A percentile compares a stretch with the other conserved stretches of the same genome.
These are phyloP conservation scores for Erodium maritimum DNA, from an alignment of 345 rosid genomes.

Conservation along the genomic window DNA sequence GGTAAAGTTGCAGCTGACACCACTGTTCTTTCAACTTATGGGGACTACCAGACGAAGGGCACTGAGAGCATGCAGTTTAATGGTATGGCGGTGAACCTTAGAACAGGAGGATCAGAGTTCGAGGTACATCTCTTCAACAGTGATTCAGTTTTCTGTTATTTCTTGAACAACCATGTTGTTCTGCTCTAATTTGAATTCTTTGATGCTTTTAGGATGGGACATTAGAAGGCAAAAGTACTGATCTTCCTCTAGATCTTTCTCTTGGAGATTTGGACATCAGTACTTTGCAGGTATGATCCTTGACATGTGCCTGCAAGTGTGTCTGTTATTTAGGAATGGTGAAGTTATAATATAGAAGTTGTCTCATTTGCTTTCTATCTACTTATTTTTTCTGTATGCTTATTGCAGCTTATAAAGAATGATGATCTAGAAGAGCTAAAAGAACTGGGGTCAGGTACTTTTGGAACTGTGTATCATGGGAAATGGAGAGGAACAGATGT, in stretches of 20 bases:
- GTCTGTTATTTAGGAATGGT: background rate
- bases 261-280: conserved; percentile 44
- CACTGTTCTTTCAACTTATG: conserved; percentile 15
- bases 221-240: conserved; percentile 31
- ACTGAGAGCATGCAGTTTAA: conserved; percentile 13
- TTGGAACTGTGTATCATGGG: conserved; percentile 98
- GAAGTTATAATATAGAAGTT: too few relatives aligned
- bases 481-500: conserved; percentile 99
- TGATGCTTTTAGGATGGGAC: conserved; percentile 46
- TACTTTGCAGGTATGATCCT: conserved; percentile 58
- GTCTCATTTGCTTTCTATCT: too few relatives aligned
- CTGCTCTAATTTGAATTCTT: background rate
- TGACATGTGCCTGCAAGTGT: background rate
- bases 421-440: conserved; percentile 92
- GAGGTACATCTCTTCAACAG: conserved; percentile 38
- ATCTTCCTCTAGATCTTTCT: conserved; percentile 45
- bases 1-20: conserved; percentile 19
- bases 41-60: conserved; percentile 17
- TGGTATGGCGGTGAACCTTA: conserved; percentile 52
- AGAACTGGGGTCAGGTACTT: conserved; percentile 93
- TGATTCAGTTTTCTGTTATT: conserved; percentile 14
- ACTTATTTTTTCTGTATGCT: background rate
- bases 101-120: conserved; percentile 32
- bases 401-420: conserved; percentile 58
- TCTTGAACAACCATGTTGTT: background rate